Conservation (phyloP, 306 rosid genomes). For the Rosa lucieae region DNA sequence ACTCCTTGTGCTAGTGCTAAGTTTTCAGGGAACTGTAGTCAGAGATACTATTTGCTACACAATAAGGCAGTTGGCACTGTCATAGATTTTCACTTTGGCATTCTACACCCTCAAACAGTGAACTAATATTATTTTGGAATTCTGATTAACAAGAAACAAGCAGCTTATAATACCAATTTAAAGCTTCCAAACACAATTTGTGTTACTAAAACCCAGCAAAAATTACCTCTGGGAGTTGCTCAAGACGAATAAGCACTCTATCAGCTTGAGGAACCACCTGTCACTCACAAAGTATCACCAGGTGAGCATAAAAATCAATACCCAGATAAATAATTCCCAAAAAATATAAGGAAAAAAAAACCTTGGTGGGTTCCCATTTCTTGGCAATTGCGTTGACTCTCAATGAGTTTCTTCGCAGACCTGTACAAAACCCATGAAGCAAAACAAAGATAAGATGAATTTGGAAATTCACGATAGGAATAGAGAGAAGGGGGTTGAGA, state of each 20-base stretch:
- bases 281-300: conserved; percentile 25
- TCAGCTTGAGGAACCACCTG: conserved; percentile 97
- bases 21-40: neutral
- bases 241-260: conserved; percentile 88
- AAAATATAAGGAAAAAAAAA: neutral
- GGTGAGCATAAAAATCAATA: conserved; percentile 6
- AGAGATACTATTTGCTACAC: neutral
- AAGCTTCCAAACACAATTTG: neutral
- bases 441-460: neutral
- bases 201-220: neutral
- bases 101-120: neutral
- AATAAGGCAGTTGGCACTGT: too few relatives aligned
- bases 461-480: neutral
- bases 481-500: neutral
- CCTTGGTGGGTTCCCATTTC: conserved; percentile 78
- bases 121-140: neutral
- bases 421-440: conserved; percentile 38
- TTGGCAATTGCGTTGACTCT: conserved; percentile 55
- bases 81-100: neutral
- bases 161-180: neutral
- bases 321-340: conserved; percentile 4
- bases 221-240: conserved; percentile 59
- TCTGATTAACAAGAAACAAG: neutral
- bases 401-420: conserved; percentile 48
- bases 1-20: neutral